These are phyloP conservation scores for Fusarium subtropicale DNA, from an alignment of 2,329 filamentous ascomycete genomes.

Conservation along the genomic window DNA sequence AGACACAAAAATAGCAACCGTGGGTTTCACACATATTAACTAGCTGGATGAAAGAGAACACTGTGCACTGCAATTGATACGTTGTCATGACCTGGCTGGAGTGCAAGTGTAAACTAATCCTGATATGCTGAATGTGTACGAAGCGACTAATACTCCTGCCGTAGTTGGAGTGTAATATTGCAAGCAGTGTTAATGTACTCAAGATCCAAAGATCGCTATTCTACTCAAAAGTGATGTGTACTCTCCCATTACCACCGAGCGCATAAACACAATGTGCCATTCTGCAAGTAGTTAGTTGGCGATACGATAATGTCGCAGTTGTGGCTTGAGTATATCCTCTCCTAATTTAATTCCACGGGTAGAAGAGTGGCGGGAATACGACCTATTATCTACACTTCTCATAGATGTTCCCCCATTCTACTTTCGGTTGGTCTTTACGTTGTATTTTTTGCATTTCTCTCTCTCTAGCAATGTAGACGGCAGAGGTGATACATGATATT, in stretches of 20 bases:
- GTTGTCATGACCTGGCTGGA: background rate
- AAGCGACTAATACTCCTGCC: background rate
- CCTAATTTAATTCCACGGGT: background rate
- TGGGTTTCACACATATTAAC: background rate
- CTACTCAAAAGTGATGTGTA: background rate
- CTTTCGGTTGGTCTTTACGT: background rate
- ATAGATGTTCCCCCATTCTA: background rate
- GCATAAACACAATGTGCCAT: background rate
- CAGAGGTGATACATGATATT: background rate
- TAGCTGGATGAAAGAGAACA: background rate
- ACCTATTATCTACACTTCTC: background rate
- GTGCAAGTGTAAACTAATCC: background rate
- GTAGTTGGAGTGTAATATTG: background rate
- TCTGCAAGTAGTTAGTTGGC: background rate
- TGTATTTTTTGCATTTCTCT: background rate
- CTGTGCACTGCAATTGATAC: background rate
- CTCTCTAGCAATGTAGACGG: background rate
- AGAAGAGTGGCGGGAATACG: background rate
- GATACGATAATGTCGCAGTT: background rate
- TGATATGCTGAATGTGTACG: background rate
- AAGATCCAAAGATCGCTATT: background rate
- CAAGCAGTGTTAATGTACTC: background rate
- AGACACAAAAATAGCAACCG: background rate
- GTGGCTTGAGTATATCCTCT: background rate
- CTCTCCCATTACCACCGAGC: background rate